These are phyloP conservation scores for Aspergillus sp. DNA, from an alignment of 2,329 filamentous ascomycete genomes.

Conservation along the genomic window DNA sequence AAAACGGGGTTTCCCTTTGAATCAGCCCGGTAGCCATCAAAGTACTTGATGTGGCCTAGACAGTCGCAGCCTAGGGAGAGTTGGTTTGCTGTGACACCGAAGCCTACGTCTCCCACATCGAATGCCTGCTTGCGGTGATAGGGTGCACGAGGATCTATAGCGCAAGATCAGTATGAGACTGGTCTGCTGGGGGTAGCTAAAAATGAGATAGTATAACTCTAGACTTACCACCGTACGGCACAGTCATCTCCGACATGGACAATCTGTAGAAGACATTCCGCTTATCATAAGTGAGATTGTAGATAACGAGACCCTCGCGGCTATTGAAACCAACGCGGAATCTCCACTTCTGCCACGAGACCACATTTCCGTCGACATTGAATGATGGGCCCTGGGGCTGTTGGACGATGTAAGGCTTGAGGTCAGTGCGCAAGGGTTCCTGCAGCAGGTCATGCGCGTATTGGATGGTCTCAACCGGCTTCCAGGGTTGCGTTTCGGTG, in stretches of 20 bases:
- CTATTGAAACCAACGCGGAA: conserved; percentile 65
- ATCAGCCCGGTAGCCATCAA: conserved; percentile 60
- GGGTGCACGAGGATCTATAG: conserved; percentile 63
- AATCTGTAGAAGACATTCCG: conserved; percentile 68
- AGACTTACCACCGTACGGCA: conserved; percentile 45
- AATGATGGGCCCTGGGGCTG: conserved; percentile 69
- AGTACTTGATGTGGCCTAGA: conserved; percentile 69
- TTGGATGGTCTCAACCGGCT: conserved; percentile 54
- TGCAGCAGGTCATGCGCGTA: conserved; percentile 66
- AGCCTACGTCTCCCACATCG: conserved; percentile 68
- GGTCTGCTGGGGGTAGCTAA: no score
- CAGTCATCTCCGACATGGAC: conserved; percentile 68
- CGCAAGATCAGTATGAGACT: not conserved
- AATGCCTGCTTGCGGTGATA: conserved; percentile 72
- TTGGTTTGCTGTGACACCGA: conserved; percentile 69
- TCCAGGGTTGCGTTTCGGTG: conserved; percentile 60
- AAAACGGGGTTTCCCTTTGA: conserved; percentile 60
- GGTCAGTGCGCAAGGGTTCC: conserved; percentile 64
- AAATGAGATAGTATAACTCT: no score
- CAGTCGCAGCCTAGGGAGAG: conserved; percentile 72
- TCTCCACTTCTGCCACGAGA: conserved; percentile 69
- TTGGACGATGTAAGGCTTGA: conserved; percentile 66
- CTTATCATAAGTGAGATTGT: conserved; percentile 65
- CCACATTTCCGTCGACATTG: conserved; percentile 55
- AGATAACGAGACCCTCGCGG: conserved; percentile 67